These are phyloP conservation scores for Fraxinus pennsylvanica DNA, from an alignment of 257 asterid species.

Conservation along the genomic window DNA sequence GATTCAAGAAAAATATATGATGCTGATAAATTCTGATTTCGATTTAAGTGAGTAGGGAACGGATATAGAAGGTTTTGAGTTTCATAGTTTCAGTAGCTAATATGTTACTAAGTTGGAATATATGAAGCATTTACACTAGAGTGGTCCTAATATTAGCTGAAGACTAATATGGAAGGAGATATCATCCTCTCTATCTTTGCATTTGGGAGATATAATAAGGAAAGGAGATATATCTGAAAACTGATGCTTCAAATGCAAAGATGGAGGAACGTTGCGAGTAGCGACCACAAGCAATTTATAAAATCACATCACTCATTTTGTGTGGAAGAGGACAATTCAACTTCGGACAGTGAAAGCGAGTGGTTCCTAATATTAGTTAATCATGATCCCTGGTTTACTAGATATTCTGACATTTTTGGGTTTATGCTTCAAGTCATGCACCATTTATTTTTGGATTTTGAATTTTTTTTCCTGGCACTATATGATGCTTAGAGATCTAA, in stretches of 20 bases:
- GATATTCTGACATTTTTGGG: neutral
- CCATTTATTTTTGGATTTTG: neutral
- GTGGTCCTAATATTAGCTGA: neutral
- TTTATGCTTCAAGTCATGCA: neutral
- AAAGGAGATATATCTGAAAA: neutral
- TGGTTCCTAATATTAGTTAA: no score
- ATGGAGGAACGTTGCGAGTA: neutral
- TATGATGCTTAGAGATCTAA: neutral
- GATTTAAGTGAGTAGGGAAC: neutral
- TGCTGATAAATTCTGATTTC: neutral
- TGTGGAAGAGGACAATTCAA: neutral
- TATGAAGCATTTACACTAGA: neutral
- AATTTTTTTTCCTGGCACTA: neutral
- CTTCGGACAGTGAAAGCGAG: neutral
- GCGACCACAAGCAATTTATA: neutral
- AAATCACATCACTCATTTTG: neutral
- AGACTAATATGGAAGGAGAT: no score
- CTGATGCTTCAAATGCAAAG: neutral
- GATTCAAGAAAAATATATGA: neutral
- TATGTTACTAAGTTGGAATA: neutral
- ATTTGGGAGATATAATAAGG: neutral
- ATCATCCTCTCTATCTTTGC: neutral
- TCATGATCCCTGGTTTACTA: neutral
- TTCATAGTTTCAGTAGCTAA: neutral
- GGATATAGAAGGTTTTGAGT: neutral